Evolutionary conservation across 257 asterid species (phyloP), one percentile per base, ranked within the genome.

Genomic region (Jasminum sambac): DNA sequence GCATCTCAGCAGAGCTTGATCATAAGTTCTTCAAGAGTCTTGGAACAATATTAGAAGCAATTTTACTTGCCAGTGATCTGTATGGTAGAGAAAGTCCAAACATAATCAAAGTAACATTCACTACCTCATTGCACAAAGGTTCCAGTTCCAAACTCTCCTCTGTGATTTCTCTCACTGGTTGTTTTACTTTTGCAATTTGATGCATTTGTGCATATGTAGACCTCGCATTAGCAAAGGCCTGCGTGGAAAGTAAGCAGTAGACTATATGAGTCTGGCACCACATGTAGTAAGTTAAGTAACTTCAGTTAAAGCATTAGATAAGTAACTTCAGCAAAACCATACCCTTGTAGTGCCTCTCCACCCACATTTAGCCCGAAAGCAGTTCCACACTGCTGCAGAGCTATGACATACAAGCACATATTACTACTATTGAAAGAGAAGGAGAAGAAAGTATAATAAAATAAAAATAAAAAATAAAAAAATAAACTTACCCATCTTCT

Each of bases 291-390:
- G 9, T 39, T 38, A 30, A 30, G 63, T 13, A 39, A 69, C 71
- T 68, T 25, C n/a, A 40, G 59, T 52, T 34, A 67, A 73, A 62
- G 48, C n/a, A n/a, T n/a, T n/a, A n/a, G n/a, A n/a, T n/a, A n/a
- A n/a, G n/a, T n/a, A n/a, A n/a, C n/a, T n/a, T n/a, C n/a, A n/a
- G n/a, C n/a, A n/a, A n/a, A n/a, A n/a, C n/a, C 88, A 68, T 90
- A 94, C 99, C 67, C 83, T 85, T 8, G 91, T 85, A 24, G 68
- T 21, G 74, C 99, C 99, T 73, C 60, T 85, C 99, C 96, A 91
- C 57, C 96, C 96, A 77, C 99, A 94, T 77, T 80, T 91, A 74
- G 77, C 98, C 68, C 98, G 93, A 82, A 85, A 85, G 79, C 98
- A 94, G 46, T 69, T 89, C 97, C 98, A 94, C 58, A 57, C 11